These are phyloP conservation scores for Psophocarpus tetragonolobus DNA, from an alignment of 306 rosid genomes.

Conservation along the genomic window DNA sequence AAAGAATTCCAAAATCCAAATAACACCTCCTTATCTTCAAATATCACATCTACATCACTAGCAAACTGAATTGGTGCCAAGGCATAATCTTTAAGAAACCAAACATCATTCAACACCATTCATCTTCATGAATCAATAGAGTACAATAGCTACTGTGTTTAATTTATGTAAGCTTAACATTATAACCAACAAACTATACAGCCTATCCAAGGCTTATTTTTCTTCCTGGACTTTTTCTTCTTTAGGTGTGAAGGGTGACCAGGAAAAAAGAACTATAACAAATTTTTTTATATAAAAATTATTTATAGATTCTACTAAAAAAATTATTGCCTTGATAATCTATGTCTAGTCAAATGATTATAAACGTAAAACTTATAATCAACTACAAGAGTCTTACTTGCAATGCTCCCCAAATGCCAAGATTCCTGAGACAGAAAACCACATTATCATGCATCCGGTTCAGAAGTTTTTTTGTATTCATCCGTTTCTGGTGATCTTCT, in stretches of 20 bases:
- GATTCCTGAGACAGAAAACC: constrained; percentile 62
- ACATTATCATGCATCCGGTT: constrained; percentile 75
- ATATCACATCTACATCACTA: not conserved
- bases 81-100: not conserved
- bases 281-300: not conserved
- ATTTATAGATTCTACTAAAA: constrained; percentile 4
- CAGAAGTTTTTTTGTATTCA: constrained; percentile 63
- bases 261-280: not conserved
- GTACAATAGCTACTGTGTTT: not conserved
- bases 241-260: not conserved
- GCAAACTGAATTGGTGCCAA: not conserved
- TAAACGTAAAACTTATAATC: constrained; percentile 25
- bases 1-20: not conserved
- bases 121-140: not conserved
- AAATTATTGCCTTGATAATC: not conserved
- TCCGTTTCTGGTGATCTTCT: constrained; percentile 54
- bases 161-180: not conserved
- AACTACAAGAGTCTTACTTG: constrained; percentile 56
- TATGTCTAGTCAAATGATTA: constrained; percentile 8
- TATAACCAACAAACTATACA: not conserved
- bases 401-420: constrained; percentile 88
- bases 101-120: not conserved
- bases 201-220: not conserved
- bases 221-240: not conserved
- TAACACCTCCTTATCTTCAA: not conserved